Conservation (phyloP, 257 asterid species). For the Mitragyna speciosa region DNA sequence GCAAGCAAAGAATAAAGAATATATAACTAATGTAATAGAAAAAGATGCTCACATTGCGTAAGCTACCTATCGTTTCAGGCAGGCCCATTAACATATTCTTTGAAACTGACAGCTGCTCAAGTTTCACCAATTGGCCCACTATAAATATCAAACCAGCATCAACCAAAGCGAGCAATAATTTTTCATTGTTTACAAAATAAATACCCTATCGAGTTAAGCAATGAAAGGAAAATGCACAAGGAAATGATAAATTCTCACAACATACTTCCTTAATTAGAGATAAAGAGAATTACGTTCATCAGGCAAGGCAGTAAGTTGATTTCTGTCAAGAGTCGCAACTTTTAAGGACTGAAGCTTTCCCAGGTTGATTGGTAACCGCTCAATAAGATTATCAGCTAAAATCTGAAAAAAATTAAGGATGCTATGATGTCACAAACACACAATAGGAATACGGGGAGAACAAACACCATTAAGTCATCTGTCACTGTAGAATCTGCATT, state of each 20-base stretch:
- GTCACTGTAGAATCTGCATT: neutral
- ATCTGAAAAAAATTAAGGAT: slow-evolving; percentile 48
- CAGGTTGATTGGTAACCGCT: slow-evolving; percentile 76
- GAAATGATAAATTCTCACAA: slow-evolving; percentile 19
- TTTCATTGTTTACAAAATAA: neutral
- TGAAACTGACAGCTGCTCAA: slow-evolving; percentile 82
- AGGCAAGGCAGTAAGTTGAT: slow-evolving; percentile 73
- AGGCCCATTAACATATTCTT: slow-evolving; percentile 56
- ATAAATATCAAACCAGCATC: slow-evolving; percentile 28
- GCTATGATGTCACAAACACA: neutral
- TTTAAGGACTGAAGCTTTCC: slow-evolving; percentile 88
- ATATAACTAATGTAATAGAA: neutral
- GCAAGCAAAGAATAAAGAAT: neutral
- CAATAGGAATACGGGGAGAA: neutral
- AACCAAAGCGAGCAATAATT: neutral
- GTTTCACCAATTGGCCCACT: slow-evolving; percentile 98
- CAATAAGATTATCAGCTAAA: slow-evolving; percentile 79
- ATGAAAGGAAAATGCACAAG: neutral
- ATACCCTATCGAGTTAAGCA: neutral
- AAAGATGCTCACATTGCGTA: slow-evolving; percentile 80
- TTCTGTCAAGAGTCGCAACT: slow-evolving; percentile 79
- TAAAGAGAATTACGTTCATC: slow-evolving; percentile 70
- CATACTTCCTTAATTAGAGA: slow-evolving; percentile 13
- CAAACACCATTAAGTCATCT: neutral
- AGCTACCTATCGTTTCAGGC: slow-evolving; percentile 98